Base-by-base conservation (phyloP, 768 basidiomycete genomes). In the Suillus hirtellus region DNA sequence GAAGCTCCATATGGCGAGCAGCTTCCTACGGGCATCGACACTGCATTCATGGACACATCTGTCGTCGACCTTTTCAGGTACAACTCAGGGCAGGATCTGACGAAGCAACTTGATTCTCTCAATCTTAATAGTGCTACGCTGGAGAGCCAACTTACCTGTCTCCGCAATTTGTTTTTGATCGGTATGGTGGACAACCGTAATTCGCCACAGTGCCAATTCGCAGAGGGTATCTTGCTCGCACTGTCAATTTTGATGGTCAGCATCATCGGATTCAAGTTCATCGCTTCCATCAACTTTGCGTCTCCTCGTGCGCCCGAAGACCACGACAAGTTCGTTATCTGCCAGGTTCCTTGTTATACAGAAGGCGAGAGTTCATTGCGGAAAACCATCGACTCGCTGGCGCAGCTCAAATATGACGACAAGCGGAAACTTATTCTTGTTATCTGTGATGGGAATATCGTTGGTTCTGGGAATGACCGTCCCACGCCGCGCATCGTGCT, bases 331-430 rank as follows among this genome's bases (percentile, higher is more conserved):
- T 96, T 97, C 68, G 91, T 97, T 66, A 93, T 96, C 69, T 98
- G 96, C 73, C 96, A 99, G 72, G 95, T 99, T 0, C 96, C 96
- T 35, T 98, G 96, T 84, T 99, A 99, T 74, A 99, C 96, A 3
- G 96, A 99, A 82, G 96, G 95, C 66, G 91, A 95, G 66, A 73
- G 80, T 15, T 97, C 94, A 6, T 80, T 99, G 59, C 84, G 91
- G 56, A 82, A 81, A 68, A 97, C 95, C 2, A 96, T 99, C 72
- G 95, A 99, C 73, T 96, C 95, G 5, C 80, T 99, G 63, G 94
- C 96, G 2, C 86, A 91, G 73, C 82, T 96, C 77, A 96, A 93
- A 76, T 99, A 99, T 70, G 96, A 99, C 71, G 96, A 99, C 80
- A 99, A 99, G 78, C 91, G 96, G 44, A 98, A 98, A 77, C 81